phyloP scores from a whole-genome alignment of 2,329 filamentous ascomycete species.

The Onygenales sp. region DNA sequence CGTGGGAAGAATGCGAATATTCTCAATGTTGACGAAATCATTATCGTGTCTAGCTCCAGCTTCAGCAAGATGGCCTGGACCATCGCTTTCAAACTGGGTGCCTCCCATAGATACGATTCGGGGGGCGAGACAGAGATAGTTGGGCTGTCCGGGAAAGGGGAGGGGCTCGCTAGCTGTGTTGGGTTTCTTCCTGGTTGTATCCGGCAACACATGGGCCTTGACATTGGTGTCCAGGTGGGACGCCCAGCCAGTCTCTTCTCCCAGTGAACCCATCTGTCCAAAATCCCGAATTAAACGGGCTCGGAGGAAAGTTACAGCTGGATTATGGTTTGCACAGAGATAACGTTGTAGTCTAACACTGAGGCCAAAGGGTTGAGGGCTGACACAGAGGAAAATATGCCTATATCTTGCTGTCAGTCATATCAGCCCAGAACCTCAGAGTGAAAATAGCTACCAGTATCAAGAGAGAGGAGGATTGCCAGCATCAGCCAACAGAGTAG shows the following conservation, averaged over 20 bases:
- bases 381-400: too few relatives aligned
- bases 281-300: too few relatives aligned
- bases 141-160: neutral
- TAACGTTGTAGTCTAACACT: too few relatives aligned
- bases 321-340: neutral
- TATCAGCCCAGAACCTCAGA: too few relatives aligned
- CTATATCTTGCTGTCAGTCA: too few relatives aligned
- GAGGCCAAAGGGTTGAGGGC: too few relatives aligned
- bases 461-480: too few relatives aligned
- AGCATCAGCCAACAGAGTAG: too few relatives aligned
- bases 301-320: neutral
- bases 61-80: constrained; percentile 16
- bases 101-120: constrained; percentile 1
- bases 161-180: neutral
- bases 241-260: too few relatives aligned
- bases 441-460: too few relatives aligned
- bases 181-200: neutral
- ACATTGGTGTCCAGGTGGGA: neutral
- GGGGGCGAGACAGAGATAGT: constrained; percentile 10
- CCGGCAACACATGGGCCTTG: neutral
- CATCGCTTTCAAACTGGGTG: constrained; percentile 16
- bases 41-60: constrained; percentile 14
- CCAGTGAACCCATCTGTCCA: too few relatives aligned
- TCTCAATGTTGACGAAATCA: constrained; percentile 12
- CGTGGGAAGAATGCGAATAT: constrained; percentile 16